Evolutionary conservation across 2,329 filamentous ascomycete genomes (phyloP).

Genomic region (Curvularia eragrostidis): DNA sequence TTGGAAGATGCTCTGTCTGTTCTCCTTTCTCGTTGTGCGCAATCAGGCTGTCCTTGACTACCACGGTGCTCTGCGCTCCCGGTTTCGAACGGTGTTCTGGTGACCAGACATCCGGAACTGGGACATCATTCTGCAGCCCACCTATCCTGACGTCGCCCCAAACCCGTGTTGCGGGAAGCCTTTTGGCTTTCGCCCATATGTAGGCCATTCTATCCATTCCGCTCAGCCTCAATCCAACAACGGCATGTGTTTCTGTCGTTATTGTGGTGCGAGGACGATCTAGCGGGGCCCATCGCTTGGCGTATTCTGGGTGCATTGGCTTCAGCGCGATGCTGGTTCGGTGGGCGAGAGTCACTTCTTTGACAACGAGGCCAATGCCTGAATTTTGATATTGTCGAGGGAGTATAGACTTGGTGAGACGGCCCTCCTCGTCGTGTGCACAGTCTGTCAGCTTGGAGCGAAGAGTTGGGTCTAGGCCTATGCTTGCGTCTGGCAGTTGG

Average conservation of each 20-base stretch:
- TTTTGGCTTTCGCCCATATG: slow-evolving; percentile 26
- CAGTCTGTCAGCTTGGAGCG: slow-evolving; percentile 39
- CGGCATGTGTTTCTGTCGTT: slow-evolving; percentile 27
- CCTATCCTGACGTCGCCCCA: slow-evolving; percentile 35
- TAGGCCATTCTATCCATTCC: slow-evolving; percentile 37
- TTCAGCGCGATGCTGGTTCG: slow-evolving; percentile 32
- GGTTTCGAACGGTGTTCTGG: slow-evolving; percentile 13
- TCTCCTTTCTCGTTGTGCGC: background rate
- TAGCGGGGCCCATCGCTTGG: background rate
- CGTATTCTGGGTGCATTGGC: background rate
- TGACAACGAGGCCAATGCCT: slow-evolving; percentile 24
- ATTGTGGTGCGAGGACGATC: slow-evolving; percentile 14
- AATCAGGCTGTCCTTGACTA: slow-evolving; percentile 33
- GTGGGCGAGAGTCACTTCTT: slow-evolving; percentile 27
- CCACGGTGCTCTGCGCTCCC: slow-evolving; percentile 23
- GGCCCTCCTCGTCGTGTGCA: slow-evolving; percentile 37
- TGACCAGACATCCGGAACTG: slow-evolving; percentile 28
- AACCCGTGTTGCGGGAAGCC: background rate
- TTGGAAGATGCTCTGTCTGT: background rate
- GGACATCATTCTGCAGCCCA: slow-evolving; percentile 31
- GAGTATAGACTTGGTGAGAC: slow-evolving; percentile 22
- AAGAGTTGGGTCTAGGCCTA: slow-evolving; percentile 36
- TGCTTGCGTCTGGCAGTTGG: slow-evolving; percentile 17
- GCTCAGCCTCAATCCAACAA: slow-evolving; percentile 35
- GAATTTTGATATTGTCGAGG: slow-evolving; percentile 22